Percentiles rank a stretch among this genome's conserved stretches.
phyloP scores from a whole-genome alignment of 2,329 filamentous ascomycete species.

The Verticillium isaacii region DNA sequence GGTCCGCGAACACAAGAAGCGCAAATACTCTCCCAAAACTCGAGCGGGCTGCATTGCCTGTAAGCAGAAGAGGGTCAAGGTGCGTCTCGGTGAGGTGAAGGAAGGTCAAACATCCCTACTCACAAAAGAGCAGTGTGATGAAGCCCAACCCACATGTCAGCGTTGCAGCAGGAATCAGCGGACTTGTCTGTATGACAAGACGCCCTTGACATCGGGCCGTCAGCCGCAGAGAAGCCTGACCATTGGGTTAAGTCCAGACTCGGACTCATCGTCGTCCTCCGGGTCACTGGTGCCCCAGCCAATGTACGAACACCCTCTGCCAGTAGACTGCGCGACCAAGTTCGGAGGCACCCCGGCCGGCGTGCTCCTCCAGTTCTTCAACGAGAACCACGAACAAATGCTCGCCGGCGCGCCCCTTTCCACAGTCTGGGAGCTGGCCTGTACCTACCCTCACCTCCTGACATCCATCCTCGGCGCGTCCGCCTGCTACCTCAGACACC shows the following conservation, averaged over 20 bases:
- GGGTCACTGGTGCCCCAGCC: conserved; percentile 1
- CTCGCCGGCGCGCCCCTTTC: conserved; percentile 8
- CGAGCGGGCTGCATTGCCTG: conserved; percentile 6
- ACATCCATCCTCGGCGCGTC: conserved; percentile 17
- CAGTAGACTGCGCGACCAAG: conserved; percentile 6
- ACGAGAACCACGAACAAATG: conserved; percentile 7
- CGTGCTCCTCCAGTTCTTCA: conserved; percentile 13
- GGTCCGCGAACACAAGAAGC: conserved; percentile 12
- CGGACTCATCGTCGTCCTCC: neutral
- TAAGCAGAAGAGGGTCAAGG: conserved; percentile 6
- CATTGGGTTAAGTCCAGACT: neutral
- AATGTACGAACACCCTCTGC: conserved; percentile 3
- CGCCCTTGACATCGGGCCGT: neutral
- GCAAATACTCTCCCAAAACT: conserved; percentile 15
- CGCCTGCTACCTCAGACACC: conserved; percentile 16
- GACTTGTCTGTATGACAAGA: conserved; percentile 9
- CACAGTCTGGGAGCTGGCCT: conserved; percentile 4
- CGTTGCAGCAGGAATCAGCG: conserved; percentile 15
- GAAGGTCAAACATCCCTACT: neutral
- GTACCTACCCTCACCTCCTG: conserved; percentile 13
- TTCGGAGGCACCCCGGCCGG: conserved; percentile 12
- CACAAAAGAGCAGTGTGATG: conserved; percentile 6
- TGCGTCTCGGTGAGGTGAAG: neutral
- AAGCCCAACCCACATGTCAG: conserved; percentile 15
- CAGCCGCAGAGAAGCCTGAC: neutral